Conservation (phyloP, 2,329 filamentous ascomycete genomes). For the Aaosphaeria pasadenensis region DNA sequence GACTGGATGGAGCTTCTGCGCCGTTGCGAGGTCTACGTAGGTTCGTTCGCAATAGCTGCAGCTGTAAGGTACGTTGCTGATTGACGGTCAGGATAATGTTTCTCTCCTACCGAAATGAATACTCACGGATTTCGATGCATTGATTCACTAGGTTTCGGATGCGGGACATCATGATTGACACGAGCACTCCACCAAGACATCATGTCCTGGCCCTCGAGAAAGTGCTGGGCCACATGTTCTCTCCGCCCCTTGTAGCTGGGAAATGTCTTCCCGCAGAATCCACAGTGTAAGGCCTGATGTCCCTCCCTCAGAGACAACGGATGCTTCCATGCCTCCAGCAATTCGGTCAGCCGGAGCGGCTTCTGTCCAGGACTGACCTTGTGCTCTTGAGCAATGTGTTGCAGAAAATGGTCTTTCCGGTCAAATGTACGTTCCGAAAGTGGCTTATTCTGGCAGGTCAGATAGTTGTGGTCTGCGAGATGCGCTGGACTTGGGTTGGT, state of each 20-base stretch:
- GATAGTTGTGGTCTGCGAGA: slow-evolving; percentile 51
- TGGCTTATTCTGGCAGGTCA: slow-evolving; percentile 57
- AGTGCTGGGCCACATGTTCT: slow-evolving; percentile 23
- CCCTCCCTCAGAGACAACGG: slow-evolving; percentile 12
- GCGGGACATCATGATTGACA: slow-evolving; percentile 12
- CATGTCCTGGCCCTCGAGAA: slow-evolving; percentile 21
- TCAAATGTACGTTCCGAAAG: slow-evolving; percentile 53
- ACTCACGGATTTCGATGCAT: slow-evolving; percentile 13
- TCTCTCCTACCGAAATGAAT: not conserved
- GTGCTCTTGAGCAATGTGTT: slow-evolving; percentile 50
- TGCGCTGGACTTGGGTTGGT: slow-evolving; percentile 46
- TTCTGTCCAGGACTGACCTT: slow-evolving; percentile 38
- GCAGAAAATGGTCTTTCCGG: slow-evolving; percentile 50
- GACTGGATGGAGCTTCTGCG: slow-evolving; percentile 15
- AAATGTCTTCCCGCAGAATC: slow-evolving; percentile 22
- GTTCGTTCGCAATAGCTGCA: slow-evolving; percentile 19
- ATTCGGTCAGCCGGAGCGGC: slow-evolving; percentile 30
- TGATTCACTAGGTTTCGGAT: not conserved
- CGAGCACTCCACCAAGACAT: slow-evolving; percentile 23
- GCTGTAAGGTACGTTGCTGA: slow-evolving; percentile 15
- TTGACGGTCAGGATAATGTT: not conserved
- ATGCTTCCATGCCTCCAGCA: slow-evolving; percentile 19
- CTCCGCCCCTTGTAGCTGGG: slow-evolving; percentile 19
- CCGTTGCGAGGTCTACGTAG: slow-evolving; percentile 13
- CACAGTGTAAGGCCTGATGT: slow-evolving; percentile 23